Base-by-base conservation (phyloP, 345 rosid species). In the Hirschfeldia incana region DNA sequence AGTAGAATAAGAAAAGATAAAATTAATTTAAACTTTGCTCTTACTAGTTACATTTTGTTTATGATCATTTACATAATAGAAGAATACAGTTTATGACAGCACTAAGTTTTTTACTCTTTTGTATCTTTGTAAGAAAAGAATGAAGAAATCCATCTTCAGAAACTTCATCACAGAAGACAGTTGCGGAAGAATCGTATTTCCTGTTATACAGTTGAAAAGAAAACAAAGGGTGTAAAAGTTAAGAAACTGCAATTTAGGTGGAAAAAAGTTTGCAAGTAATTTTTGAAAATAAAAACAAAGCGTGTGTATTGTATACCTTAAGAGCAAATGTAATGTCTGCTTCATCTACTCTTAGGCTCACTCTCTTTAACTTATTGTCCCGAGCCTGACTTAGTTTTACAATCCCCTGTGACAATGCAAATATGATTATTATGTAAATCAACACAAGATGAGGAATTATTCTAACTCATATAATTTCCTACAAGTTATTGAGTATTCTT, bases 161-260 rank as follows among this genome's bases (percentile, higher is more conserved):
- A 69, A 64, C 68, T 68, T 67, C 58, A 70, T 83, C 83, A 86
- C 70, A 81, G 86, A 73, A 94, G 97, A 80, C 95, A 92, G 72
- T 85, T 92, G 80, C 94, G 85, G 74, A 92, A 94, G 86, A 91
- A 91, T 46, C 97, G 91, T 81, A 90, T 80, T 65, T 95, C 97
- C 97, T 94, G 97, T 78, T 76, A 21, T 42, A 34, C 60, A 68
- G 66, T 37, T 13, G n/a, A 8, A 17, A 17, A 33, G 68, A 60
- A 11, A 21, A 21, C 21, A 21, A 0, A 8, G 10, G 61, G 49
- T 2, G 39, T 44, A 42, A 11, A 11, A 42, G 4, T 42, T 42
- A 42, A 42, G 49, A 42, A 42, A 42, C 49, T 42, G 12, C 12
- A 42, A 42, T 8, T 37, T 37, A 11, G 3, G 49, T 42, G 13